These are phyloP conservation scores for Claviceps spartinae DNA, from an alignment of 2,329 filamentous ascomycete species.

Conservation along the genomic window DNA sequence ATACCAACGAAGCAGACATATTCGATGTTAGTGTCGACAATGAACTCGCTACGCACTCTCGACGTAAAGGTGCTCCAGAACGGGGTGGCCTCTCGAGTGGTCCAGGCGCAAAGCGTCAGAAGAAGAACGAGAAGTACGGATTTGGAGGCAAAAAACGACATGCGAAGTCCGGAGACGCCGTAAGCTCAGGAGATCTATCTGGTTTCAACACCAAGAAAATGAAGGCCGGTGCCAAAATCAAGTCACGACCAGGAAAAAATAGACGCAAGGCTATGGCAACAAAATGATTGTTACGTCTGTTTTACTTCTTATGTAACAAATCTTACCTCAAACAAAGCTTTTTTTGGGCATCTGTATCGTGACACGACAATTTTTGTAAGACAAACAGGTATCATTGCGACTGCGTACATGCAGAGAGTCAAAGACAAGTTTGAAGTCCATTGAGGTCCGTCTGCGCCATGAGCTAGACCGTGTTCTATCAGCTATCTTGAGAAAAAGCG, in stretches of 20 bases:
- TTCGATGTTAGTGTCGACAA: constrained; percentile 82
- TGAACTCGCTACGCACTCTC: constrained; percentile 33
- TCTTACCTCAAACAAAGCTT: neutral
- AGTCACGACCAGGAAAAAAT: constrained; percentile 37
- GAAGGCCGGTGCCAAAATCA: constrained; percentile 44
- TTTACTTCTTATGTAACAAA: neutral
- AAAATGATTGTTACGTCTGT: constrained; percentile 7
- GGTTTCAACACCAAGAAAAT: constrained; percentile 72
- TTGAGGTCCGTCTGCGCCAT: too few species aligned
- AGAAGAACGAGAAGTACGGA: constrained; percentile 90
- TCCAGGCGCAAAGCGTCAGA: constrained; percentile 55
- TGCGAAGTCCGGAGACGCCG: constrained; percentile 78
- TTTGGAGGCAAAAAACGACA: constrained; percentile 93
- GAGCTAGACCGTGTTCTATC: too few species aligned
- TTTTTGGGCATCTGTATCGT: neutral
- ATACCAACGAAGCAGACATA: constrained; percentile 67
- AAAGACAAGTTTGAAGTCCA: neutral
- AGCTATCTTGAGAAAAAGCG: too few species aligned
- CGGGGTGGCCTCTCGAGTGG: constrained; percentile 9
- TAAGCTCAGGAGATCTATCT: constrained; percentile 66
- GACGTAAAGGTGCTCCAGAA: constrained; percentile 26
- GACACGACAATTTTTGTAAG: neutral
- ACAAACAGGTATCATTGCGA: too few species aligned
- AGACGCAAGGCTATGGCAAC: constrained; percentile 31
- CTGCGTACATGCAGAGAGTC: neutral